A percentile compares a stretch with the other conserved stretches of the same genome.
Evolutionary conservation across 176 grass and related monocot genomes (phyloP).

Genomic region (Echinochloa phyllopogon): DNA sequence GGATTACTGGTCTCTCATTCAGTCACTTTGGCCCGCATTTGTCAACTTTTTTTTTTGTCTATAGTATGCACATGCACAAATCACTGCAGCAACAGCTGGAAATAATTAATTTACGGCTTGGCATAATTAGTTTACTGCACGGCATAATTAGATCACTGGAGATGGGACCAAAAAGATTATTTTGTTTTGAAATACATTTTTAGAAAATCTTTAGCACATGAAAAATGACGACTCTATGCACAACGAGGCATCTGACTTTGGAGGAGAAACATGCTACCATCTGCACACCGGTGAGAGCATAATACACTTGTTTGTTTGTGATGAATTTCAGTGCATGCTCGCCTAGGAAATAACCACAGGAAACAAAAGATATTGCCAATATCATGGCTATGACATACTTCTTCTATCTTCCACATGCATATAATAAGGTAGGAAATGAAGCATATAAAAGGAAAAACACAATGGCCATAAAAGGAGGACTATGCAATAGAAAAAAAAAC

Average conservation of each 20-base stretch:
- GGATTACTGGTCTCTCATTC: conserved; percentile 21
- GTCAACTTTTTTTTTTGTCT: background rate
- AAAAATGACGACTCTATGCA: background rate
- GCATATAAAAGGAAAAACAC: too few relatives aligned
- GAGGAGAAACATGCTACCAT: background rate
- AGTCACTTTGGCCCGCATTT: background rate
- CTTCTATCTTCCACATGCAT: background rate
- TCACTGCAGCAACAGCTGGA: background rate
- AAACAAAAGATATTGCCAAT: background rate
- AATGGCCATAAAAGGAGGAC: too few relatives aligned
- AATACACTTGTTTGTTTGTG: background rate
- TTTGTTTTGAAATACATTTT: background rate
- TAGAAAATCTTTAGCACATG: background rate
- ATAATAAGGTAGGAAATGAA: background rate
- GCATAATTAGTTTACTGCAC: background rate
- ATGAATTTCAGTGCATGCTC: background rate
- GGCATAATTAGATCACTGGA: background rate
- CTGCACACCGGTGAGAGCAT: background rate
- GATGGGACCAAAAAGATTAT: background rate
- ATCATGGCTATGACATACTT: background rate
- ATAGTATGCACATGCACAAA: background rate
- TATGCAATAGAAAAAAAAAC: too few relatives aligned
- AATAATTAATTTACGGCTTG: background rate
- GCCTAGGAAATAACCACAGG: too few relatives aligned
- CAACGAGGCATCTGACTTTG: background rate